A percentile compares a stretch with the other conserved stretches of the same genome.
Conservation (phyloP, 73 alveolate species). For the Diophrys appendiculata region DNA sequence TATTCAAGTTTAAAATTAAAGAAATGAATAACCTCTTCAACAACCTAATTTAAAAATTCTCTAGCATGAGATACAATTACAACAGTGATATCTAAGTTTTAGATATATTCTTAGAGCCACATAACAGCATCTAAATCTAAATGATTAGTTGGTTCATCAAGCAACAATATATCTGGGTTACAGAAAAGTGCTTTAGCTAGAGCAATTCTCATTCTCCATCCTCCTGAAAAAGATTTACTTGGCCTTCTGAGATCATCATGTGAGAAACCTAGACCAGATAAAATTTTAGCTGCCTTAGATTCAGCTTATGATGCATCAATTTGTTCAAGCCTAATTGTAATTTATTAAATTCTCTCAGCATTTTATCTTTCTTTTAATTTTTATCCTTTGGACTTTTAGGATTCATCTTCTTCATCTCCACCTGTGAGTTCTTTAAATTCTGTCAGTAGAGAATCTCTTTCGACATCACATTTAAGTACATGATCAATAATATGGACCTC, state of each 20-base stretch:
- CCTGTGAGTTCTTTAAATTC: constrained; percentile 31
- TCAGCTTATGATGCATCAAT: constrained; percentile 94
- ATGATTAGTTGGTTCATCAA: constrained; percentile 99
- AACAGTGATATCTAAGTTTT: constrained; percentile 93
- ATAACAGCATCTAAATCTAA: constrained; percentile 97
- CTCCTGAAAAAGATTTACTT: constrained; percentile 97
- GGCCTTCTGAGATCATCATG: constrained; percentile 82
- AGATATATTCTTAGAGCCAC: constrained; percentile 97
- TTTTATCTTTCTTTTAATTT: constrained; percentile 38
- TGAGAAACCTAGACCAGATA: constrained; percentile 92
- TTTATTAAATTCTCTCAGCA: constrained; percentile 65
- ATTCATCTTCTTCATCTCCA: constrained; percentile 18
- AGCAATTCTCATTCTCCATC: constrained; percentile 99
- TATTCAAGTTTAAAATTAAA: constrained; percentile 86
- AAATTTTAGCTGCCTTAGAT: constrained; percentile 85
- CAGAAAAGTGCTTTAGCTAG: constrained; percentile 97
- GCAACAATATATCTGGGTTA: constrained; percentile 94
- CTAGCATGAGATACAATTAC: constrained; percentile 99
- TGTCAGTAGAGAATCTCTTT: constrained; percentile 81
- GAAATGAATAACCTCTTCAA: constrained; percentile 97
- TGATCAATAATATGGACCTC: constrained; percentile 65
- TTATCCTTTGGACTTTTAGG: constrained; percentile 59
- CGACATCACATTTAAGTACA: constrained; percentile 90
- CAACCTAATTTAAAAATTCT: constrained; percentile 96
- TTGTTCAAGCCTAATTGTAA: constrained; percentile 80